These are phyloP conservation scores for Phytophthora pistaciae DNA, from an alignment of 352 stramenopile genomes.

Conservation along the genomic window DNA sequence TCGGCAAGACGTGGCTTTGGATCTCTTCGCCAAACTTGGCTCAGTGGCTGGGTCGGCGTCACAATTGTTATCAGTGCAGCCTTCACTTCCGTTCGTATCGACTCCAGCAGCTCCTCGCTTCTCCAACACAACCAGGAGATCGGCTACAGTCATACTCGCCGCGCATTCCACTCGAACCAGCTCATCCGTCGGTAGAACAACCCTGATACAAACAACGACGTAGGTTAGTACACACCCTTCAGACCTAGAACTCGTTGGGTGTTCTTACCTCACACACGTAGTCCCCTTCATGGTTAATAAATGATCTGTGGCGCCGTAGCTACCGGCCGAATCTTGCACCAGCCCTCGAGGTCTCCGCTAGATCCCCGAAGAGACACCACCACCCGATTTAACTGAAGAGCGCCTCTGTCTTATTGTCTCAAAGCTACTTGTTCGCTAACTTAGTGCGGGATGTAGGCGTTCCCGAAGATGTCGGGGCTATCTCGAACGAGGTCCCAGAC, in stretches of 20 bases:
- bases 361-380: constrained; percentile 26
- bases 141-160: constrained; percentile 34
- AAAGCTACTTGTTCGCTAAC: neutral
- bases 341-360: neutral
- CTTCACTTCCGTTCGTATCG: constrained; percentile 1
- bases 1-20: neutral
- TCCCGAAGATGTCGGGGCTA: constrained; percentile 74
- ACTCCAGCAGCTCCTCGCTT: constrained; percentile 19
- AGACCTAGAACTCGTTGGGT: neutral
- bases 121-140: constrained; percentile 24
- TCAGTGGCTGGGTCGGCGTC: constrained; percentile 24
- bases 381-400: constrained; percentile 12
- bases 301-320: neutral
- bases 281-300: constrained; percentile 34
- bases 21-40: constrained; percentile 12
- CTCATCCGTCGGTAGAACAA: constrained; percentile 47
- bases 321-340: constrained; percentile 19
- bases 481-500: constrained; percentile 82
- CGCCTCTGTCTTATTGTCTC: constrained; percentile 1
- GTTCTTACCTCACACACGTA: constrained; percentile 37
- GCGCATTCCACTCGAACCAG: constrained; percentile 45
- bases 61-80: constrained; percentile 26
- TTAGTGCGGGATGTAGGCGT: constrained; percentile 66
- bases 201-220: constrained; percentile 19
- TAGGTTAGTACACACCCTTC: neutral